phyloP scores from a whole-genome alignment of 2,329 filamentous ascomycete species.

The Aspergillus viridinutans region DNA sequence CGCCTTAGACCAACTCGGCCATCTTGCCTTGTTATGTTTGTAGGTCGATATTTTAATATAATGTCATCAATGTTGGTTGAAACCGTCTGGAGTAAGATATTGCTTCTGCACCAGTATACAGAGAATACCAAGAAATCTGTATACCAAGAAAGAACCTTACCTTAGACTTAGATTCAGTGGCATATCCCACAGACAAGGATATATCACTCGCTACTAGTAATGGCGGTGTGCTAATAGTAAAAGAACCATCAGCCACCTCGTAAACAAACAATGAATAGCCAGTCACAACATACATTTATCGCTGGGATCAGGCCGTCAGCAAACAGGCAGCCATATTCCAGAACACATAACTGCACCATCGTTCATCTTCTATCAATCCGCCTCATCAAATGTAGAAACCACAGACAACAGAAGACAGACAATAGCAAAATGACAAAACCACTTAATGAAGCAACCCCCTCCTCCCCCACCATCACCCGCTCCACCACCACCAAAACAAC shows the following conservation, averaged over 20 bases:
- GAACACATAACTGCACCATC: neutral
- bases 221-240: neutral
- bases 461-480: conserved; percentile 3
- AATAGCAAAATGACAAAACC: neutral
- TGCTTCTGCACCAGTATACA: no score
- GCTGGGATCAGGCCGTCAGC: neutral
- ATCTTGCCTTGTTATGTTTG: conserved; percentile 22
- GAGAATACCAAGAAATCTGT: no score
- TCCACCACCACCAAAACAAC: conserved; percentile 8
- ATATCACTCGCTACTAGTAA: neutral
- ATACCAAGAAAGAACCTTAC: no score
- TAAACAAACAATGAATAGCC: neutral
- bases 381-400: neutral
- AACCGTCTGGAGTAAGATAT: no score
- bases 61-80: no score
- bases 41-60: no score
- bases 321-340: neutral
- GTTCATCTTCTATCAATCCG: neutral
- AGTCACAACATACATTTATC: neutral
- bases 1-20: conserved; percentile 36
- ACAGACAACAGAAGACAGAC: no score
- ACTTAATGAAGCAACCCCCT: neutral
- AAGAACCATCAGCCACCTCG: neutral
- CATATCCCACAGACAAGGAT: neutral
- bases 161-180: neutral